A percentile compares a stretch with the other conserved stretches of the same genome.
Conservation (phyloP, 129 eudicot genomes). For the Flaveria trinervia region DNA sequence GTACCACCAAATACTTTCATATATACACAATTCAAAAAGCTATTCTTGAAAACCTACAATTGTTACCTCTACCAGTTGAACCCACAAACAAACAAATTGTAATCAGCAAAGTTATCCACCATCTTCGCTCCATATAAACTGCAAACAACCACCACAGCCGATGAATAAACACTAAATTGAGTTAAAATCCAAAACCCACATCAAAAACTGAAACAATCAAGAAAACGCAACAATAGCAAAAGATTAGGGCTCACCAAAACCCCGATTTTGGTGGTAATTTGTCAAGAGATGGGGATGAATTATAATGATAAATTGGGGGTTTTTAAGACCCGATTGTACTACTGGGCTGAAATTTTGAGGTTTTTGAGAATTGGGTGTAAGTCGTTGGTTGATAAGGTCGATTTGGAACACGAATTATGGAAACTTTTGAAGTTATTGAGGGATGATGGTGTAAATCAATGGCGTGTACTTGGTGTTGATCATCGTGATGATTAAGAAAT, state of each 20-base stretch:
- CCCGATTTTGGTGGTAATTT: not conserved
- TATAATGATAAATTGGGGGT: not conserved
- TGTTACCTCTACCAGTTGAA: constrained; percentile 25
- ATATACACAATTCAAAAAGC: no score
- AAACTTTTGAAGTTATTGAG: not conserved
- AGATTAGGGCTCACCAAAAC: not conserved
- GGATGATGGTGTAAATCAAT: not conserved
- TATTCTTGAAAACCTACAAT: no score
- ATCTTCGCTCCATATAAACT: constrained; percentile 23
- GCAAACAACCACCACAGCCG: constrained; percentile 27
- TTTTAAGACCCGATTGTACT: not conserved
- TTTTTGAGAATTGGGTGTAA: no score
- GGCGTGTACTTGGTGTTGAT: not conserved
- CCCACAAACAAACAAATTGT: constrained; percentile 16
- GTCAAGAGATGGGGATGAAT: not conserved
- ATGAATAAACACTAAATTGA: not conserved
- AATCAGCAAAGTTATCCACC: constrained; percentile 20
- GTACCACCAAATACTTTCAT: no score
- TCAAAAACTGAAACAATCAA: constrained; percentile 12
- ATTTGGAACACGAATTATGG: not conserved
- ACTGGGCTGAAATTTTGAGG: not conserved
- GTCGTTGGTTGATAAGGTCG: not conserved
- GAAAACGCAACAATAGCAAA: not conserved
- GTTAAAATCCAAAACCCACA: constrained; percentile 11
- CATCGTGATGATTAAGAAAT: not conserved